phyloP scores from a whole-genome alignment of 306 rosid species.

The Mimosa pudica region DNA sequence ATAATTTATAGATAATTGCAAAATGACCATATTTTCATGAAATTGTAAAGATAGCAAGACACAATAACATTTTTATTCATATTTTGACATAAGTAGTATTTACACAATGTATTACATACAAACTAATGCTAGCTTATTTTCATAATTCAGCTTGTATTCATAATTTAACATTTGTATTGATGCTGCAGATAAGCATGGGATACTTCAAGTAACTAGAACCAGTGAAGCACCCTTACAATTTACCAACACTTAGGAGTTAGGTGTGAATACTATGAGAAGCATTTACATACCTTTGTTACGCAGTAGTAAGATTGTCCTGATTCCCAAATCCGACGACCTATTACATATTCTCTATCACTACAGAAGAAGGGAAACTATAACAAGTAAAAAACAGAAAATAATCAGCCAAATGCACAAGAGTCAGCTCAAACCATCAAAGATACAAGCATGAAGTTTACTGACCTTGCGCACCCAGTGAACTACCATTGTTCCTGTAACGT shows the following conservation, averaged over 20 bases:
- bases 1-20: background rate
- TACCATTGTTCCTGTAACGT: constrained; percentile 49
- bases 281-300: constrained; percentile 57
- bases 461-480: constrained; percentile 70
- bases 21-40: background rate
- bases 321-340: constrained; percentile 70
- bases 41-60: background rate
- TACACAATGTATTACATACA: background rate
- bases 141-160: background rate
- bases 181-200: background rate
- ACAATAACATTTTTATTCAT: background rate
- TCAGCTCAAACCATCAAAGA: constrained; percentile 13
- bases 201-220: background rate
- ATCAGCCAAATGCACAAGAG: constrained; percentile 29
- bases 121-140: background rate
- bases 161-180: background rate
- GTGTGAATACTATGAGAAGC: background rate
- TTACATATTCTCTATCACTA: constrained; percentile 70
- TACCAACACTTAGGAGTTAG: background rate
- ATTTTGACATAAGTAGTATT: background rate
- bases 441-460: background rate
- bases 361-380: constrained; percentile 71
- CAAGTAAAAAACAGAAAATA: constrained; percentile 27
- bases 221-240: background rate
- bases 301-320: constrained; percentile 54